Base-by-base conservation (phyloP, 805 yeast species). In the Vanderwaltozyma tropicalis region DNA sequence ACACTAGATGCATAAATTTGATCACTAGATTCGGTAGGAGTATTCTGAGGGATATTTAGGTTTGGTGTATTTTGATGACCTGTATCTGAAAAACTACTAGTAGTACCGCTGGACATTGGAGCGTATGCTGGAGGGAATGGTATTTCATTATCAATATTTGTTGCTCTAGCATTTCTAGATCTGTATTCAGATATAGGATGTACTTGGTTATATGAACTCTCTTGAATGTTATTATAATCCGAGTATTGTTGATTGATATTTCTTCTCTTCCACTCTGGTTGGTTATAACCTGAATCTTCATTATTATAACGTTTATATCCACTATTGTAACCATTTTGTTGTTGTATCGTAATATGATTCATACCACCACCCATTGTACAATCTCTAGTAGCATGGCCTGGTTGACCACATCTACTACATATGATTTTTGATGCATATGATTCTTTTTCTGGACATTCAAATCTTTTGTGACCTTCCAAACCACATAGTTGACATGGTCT, bases 361-460 rank as follows among this genome's bases (percentile, higher is more conserved):
- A 7, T 16, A 6, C 6, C 15, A 17, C 15, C 20, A 12, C 6
- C n/a, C n/a, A n/a, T 27, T 11, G 41, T 74, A 69, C 98, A 92
- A 61, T 92, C 97, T 41, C 86, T 68, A 1, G 94, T 88, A 44
- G 78, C 76, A 61, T 89, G 97, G 1, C 97, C 98, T 20, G 71
- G 64, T 37, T 72, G 72, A 1, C 94, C 94, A 69, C 97, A 89
- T 13, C 67, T 67, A 22, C 76, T 67, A 62, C 97, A 92, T 13
- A 78, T 71, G 31, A 89, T 64, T 32, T 54, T 71, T 39, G 64
- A 74, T 36, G 71, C 69, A 67, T 59, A 75, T 24, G 62, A 67
- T 39, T 66, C 67, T 41, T 67, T 61, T 43, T 60, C 67, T 40
- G 76, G 94, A 69, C 88, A 80, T 31, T 76, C 79, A 55, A 67